Evolutionary conservation across 768 basidiomycete genomes (phyloP), one percentile per base, ranked within the genome.

Genomic region (Russula foetens): DNA sequence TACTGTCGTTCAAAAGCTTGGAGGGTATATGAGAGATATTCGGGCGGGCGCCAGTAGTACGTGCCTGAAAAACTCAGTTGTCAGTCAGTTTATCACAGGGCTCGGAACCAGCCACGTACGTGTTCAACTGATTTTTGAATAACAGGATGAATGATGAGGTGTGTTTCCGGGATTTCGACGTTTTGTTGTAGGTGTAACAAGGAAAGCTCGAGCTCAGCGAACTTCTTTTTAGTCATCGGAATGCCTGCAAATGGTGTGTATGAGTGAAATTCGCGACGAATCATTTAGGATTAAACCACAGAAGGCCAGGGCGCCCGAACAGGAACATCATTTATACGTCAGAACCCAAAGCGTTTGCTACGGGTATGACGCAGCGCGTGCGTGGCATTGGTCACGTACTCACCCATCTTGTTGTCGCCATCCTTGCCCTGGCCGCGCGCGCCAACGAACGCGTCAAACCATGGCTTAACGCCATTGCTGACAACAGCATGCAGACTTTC

Each of bases 211-310:
- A 98, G 85, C 68, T 99, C 97, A 8, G 97, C 96, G 69, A 98
- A 98, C 75, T 98, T 98, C 79, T 95, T 95, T 83, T 98, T 98
- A 48, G 96, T 94, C 81, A 97, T 92, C 3, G 97, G 97, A 59
- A 99, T 98, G 52, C 86, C 86, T 83, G 68, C 35, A 7, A 56
- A 35, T 12, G 3, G 12, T 12, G 21, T 50, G 43, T 5, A 31
- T 62, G 44, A 54, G 59, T 28, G 12, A 28, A n/a, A 50, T 46
- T 45, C 14, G n/a, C 33, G 21, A 48, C 23, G 33, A 11, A 15
- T 23, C 21, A 17, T 45, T 47, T 41, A 15, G 24, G 31, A 31
- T 23, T n/a, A 29, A 43, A 21, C 35, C 44, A 43, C 12, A 44
- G n/a, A 9, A 17, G 11, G 7, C 2, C 33, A 12, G 35, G 9